These are phyloP conservation scores for Apophysomyces elegans DNA, from an alignment of 371 early-diverging fungal species.

Conservation along the genomic window DNA sequence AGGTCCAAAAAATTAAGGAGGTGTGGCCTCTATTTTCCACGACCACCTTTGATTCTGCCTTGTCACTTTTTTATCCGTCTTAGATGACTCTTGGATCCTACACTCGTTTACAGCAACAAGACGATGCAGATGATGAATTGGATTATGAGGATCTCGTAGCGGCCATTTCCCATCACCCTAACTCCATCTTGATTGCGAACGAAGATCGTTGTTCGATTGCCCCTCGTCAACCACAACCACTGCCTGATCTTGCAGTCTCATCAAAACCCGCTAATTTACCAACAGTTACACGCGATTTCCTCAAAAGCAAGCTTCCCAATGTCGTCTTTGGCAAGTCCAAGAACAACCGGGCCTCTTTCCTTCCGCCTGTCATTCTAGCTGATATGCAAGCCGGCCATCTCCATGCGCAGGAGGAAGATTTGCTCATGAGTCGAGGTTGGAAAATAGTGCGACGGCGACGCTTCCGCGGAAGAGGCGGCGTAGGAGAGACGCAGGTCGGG, in stretches of 20 bases:
- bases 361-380: conserved; percentile 46
- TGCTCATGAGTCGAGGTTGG: conserved; percentile 38
- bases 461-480: conserved; percentile 34
- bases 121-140: conserved; percentile 39
- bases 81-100: conserved; percentile 21
- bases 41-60: neutral
- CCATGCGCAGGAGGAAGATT: conserved; percentile 24
- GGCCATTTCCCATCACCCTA: conserved; percentile 36
- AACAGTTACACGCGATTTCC: conserved; percentile 37
- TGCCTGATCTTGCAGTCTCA: conserved; percentile 20
- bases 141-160: conserved; percentile 31
- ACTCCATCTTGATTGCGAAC: conserved; percentile 40
- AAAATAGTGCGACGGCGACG: conserved; percentile 39
- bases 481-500: conserved; percentile 29
- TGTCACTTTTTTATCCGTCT: neutral
- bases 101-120: conserved; percentile 39
- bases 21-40: conserved; percentile 2
- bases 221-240: conserved; percentile 25
- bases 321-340: conserved; percentile 34
- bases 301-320: conserved; percentile 40
- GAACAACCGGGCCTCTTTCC: conserved; percentile 25
- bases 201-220: conserved; percentile 34
- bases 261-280: conserved; percentile 30
- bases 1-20: conserved; percentile 2
- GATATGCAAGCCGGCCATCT: conserved; percentile 48